These are phyloP conservation scores for Euphrasia arctica DNA, from an alignment of 305 asterid species.

Conservation along the genomic window DNA sequence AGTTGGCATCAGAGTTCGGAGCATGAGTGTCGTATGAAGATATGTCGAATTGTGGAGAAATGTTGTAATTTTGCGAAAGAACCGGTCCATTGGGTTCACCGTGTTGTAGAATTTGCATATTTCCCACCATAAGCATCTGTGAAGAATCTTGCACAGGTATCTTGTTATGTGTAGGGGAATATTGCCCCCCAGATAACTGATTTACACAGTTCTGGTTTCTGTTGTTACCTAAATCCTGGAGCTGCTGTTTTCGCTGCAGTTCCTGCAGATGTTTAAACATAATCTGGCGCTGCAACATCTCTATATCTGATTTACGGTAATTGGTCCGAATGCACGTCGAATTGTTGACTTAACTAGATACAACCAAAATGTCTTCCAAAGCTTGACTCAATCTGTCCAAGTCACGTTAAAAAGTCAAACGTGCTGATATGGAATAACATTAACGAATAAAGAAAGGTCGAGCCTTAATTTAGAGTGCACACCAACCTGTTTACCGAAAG, in stretches of 20 bases:
- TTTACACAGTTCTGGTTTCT: constrained; percentile 42
- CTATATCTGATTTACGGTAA: constrained; percentile 8
- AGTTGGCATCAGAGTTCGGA: constrained; percentile 40
- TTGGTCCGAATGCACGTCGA: too few relatives aligned
- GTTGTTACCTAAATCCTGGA: constrained; percentile 42
- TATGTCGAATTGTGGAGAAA: constrained; percentile 41
- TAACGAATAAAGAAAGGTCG: background rate
- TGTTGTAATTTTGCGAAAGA: constrained; percentile 47
- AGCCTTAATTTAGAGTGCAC: background rate
- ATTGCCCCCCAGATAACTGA: constrained; percentile 37
- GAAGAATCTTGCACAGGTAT: constrained; percentile 40
- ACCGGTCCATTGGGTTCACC: constrained; percentile 45
- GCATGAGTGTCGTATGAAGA: constrained; percentile 33
- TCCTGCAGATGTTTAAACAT: constrained; percentile 69
- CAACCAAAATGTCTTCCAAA: constrained; percentile 11
- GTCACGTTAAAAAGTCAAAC: background rate
- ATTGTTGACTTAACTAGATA: background rate
- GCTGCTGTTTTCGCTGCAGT: constrained; percentile 59
- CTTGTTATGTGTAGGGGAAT: constrained; percentile 25
- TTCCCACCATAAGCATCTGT: constrained; percentile 39
- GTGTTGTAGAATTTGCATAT: constrained; percentile 44
- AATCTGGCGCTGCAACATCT: constrained; percentile 70
- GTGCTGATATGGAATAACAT: constrained; percentile 4
- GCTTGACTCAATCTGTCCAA: constrained; percentile 7
- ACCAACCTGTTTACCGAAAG: background rate